Base-by-base conservation (phyloP, 2,329 filamentous ascomycete genomes). In the Cordyceps cateniannulata region DNA sequence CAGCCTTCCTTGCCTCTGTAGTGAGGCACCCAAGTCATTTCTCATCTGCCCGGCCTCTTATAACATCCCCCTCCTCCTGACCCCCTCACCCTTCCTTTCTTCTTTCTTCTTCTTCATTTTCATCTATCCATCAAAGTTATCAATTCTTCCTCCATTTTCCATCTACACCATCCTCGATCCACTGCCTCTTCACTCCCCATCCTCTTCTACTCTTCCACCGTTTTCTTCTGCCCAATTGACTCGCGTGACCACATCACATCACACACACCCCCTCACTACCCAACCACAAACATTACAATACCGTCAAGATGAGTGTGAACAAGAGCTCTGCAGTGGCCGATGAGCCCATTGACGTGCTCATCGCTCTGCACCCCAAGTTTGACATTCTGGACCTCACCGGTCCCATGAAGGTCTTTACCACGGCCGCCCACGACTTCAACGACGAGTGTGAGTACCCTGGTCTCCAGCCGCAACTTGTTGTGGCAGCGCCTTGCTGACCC, bases 351-450 rank as follows among this genome's bases (percentile, higher is more conserved):
- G 78, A 85, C 65, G 81, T 85, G 66, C 80, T 86, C 70, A 79
- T 86, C 73, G 82, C 79, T 67, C 77, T 86, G 67, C 83, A 86
- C 59, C 74, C 78, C 70, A 82, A 84, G 71, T 86, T 85, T 70
- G 76, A 85, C 69, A 71, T 85, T 62, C 67, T 85, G 65, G 83
- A 85, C 76, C 79, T 85, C 66, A 79, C 81, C 61, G 83, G 81
- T 65, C 78, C 81, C 48, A 70, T 82, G 56, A 79, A 84, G 74
- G 77, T 79, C 63, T 75, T 86, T 61, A 72, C 72, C 64, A 71
- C 70, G 53, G 81, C 82, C 62, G 76, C 77, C 47, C 81, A 85
- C 64, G 76, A 85, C 65, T 75, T 77, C 65, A 77, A 81, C 58
- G 79, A 85, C 67, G 70, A 75, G 42, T 73, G 83, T 83, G 76